Evolutionary conservation across 306 rosid genomes (phyloP), one percentile per base, ranked within the genome.

Genomic region (Lathyrus sativus): DNA sequence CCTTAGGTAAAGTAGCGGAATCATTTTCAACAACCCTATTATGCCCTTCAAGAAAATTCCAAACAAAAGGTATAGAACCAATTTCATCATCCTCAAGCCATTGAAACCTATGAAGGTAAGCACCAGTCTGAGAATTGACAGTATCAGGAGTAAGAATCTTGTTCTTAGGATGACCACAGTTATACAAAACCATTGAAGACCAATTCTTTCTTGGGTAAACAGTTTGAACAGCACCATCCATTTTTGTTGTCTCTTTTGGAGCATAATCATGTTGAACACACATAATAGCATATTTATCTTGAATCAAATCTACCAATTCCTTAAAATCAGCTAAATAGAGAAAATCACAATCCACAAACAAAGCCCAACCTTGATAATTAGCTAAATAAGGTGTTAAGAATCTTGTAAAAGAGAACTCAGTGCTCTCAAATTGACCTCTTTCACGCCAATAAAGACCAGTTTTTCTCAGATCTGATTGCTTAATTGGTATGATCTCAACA

Each of bases 331-430:
- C 68, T 45, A 82, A 70, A 72, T 84, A 87, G 33, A 87, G 85
- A 54, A 87, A 87, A 82, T 87, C 92, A 80, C 92, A 87, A 41
- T 87, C 92, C 70, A 87, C 89, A 75, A 87, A 87, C 89, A 87
- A 75, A 15, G 92, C 92, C 92, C 92, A 87, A 43, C 85, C 92
- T 67, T 84, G 73, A 17, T 62, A 82, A 75, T 82, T 71, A 39
- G 89, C 87, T 76, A 87, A 69, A 57, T 8, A 10, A 5, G 92
- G 92, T 13, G 92, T 87, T 60, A 87, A 68, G 87, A 87, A 87
- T 22, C 92, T 82, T 18, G 92, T 22, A 45, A 87, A 87, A 4
- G 92, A 87, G 74, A 87, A 87, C 72, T 87, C 92, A 0, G 92
- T 87, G 81, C 92, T 87, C 84, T 87, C 92, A 4, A 80, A 49